These are phyloP conservation scores for Jamesozyma gamospora DNA, from an alignment of 805 yeast genomes.

Conservation along the genomic window DNA sequence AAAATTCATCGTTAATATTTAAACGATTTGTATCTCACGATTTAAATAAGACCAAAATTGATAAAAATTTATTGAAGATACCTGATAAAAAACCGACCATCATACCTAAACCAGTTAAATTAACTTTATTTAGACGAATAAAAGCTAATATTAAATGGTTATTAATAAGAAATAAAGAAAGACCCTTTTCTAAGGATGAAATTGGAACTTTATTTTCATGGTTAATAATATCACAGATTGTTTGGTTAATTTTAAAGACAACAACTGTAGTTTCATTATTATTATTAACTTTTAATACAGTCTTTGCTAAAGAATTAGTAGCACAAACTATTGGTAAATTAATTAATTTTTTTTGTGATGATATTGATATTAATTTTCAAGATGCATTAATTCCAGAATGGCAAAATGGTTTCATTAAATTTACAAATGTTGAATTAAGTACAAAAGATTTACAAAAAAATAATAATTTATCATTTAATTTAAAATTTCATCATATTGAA, in stretches of 20 bases:
- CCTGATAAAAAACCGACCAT: neutral
- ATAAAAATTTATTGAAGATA: neutral
- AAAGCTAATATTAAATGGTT: slow-evolving; percentile 64
- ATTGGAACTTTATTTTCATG: slow-evolving; percentile 81
- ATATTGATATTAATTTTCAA: slow-evolving; percentile 71
- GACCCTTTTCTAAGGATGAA: slow-evolving; percentile 86
- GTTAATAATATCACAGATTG: slow-evolving; percentile 76
- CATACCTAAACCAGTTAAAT: neutral
- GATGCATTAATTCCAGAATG: slow-evolving; percentile 89
- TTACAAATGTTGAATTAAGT: slow-evolving; percentile 62
- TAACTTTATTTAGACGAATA: slow-evolving; percentile 11
- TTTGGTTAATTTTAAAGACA: slow-evolving; percentile 73
- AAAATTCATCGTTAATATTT: neutral
- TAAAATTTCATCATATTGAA: slow-evolving; percentile 70
- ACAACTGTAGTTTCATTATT: slow-evolving; percentile 83
- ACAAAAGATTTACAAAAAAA: slow-evolving; percentile 26
- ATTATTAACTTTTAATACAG: slow-evolving; percentile 64
- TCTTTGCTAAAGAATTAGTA: slow-evolving; percentile 81
- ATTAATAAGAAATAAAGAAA: slow-evolving; percentile 51
- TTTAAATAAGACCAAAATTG: neutral
- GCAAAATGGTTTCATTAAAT: slow-evolving; percentile 74
- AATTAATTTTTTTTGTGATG: slow-evolving; percentile 53
- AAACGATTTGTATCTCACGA: neutral
- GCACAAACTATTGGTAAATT: slow-evolving; percentile 70
- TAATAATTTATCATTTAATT: slow-evolving; percentile 55